Evolutionary conservation across 1,139 yeast species (phyloP).

Genomic region (Yueomyces sp.): DNA sequence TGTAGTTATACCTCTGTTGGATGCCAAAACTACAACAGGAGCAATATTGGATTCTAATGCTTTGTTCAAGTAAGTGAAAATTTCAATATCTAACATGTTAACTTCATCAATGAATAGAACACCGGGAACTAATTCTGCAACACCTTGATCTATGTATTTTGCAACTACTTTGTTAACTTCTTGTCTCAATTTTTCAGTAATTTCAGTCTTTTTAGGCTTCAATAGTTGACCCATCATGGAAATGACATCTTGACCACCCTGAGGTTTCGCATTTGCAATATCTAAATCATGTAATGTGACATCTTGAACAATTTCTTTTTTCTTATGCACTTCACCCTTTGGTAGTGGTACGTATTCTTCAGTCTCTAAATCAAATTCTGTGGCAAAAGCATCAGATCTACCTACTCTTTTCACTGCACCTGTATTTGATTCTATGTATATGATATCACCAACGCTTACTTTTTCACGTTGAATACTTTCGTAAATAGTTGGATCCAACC

Average conservation of each 20-base stretch:
- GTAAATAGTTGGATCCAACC: constrained; percentile 90
- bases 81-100: constrained; percentile 92
- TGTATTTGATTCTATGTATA: constrained; percentile 92
- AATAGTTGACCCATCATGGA: constrained; percentile 98
- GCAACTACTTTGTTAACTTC: constrained; percentile 95
- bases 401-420: constrained; percentile 98
- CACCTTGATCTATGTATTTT: constrained; percentile 93
- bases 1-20: constrained; percentile 86
- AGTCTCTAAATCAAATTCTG: constrained; percentile 95
- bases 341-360: constrained; percentile 98
- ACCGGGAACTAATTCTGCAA: constrained; percentile 96
- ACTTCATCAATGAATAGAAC: constrained; percentile 96
- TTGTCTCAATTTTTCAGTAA: constrained; percentile 83
- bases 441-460: constrained; percentile 90
- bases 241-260: constrained; percentile 96
- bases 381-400: constrained; percentile 94
- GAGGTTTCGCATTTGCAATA: constrained; percentile 93
- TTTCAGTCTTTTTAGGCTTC: constrained; percentile 96
- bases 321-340: constrained; percentile 96
- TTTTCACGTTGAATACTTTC: constrained; percentile 94
- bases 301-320: constrained; percentile 95
- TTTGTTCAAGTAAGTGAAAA: constrained; percentile 85
- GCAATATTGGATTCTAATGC: constrained; percentile 89
- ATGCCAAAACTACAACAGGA: constrained; percentile 88
- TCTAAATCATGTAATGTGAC: constrained; percentile 93